Percentiles rank a stretch among this genome's conserved stretches.
phyloP scores from a whole-genome alignment of 2,329 filamentous ascomycete genomes.

The Pseudogymnoascus sp. region DNA sequence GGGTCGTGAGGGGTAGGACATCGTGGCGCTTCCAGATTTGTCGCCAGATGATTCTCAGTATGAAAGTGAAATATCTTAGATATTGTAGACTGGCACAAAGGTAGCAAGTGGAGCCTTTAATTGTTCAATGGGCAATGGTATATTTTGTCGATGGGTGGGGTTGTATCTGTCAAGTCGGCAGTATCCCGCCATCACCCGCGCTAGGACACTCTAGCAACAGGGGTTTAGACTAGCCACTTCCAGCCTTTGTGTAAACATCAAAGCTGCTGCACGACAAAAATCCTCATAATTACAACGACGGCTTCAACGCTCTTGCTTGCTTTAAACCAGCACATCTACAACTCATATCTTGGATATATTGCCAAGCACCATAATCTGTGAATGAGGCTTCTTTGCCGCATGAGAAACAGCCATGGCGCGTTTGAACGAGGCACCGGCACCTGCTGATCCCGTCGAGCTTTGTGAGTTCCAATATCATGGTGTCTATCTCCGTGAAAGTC shows the following conservation, averaged over 20 bases:
- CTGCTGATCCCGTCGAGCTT: conserved; percentile 62
- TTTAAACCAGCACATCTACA: not conserved
- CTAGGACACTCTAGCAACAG: not conserved
- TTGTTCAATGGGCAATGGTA: not conserved
- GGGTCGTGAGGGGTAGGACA: conserved; percentile 50
- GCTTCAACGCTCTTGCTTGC: conserved; percentile 5
- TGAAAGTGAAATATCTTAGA: not conserved
- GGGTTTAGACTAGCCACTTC: not conserved
- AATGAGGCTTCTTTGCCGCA: not conserved
- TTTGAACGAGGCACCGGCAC: conserved; percentile 65
- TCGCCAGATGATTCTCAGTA: not conserved
- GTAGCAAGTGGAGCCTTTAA: not conserved
- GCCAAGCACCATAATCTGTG: not conserved
- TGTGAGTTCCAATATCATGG: conserved; percentile 43
- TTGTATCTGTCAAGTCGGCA: conserved; percentile 4
- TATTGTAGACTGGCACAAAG: not conserved
- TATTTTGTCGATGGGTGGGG: conserved; percentile 5
- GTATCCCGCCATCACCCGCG: not conserved
- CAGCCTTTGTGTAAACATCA: conserved; percentile 7
- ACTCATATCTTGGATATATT: conserved; percentile 7
- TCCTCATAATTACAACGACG: not conserved
- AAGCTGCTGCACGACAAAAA: conserved; percentile 2
- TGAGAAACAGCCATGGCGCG: conserved; percentile 54
- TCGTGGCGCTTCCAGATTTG: conserved; percentile 23
- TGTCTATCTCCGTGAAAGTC: conserved; percentile 8